Percentiles rank a stretch among this genome's conserved stretches.
Conservation (phyloP, 2,329 filamentous ascomycete species). For the Apiospora hydei region DNA sequence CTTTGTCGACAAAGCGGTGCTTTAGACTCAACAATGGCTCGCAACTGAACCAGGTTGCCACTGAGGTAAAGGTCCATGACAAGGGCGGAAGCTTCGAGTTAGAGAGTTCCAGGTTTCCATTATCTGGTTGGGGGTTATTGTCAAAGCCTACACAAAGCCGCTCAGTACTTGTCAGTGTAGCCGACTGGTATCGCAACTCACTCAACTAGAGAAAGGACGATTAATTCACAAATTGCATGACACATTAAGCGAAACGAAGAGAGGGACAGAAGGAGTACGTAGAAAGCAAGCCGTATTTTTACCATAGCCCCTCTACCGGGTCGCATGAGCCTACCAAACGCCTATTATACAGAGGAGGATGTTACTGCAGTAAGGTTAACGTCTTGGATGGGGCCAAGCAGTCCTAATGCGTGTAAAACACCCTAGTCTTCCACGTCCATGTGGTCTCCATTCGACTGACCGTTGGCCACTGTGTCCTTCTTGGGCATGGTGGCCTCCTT, state of each 20-base stretch:
- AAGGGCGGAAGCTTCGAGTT: not conserved
- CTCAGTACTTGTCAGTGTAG: not conserved
- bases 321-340: constrained; percentile 38
- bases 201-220: not conserved
- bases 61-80: not conserved
- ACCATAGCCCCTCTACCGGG: constrained; percentile 37
- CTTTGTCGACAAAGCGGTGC: not conserved
- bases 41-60: not conserved
- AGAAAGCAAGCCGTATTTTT: constrained; percentile 40
- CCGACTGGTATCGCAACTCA: not conserved
- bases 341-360: constrained; percentile 43
- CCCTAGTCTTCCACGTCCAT: constrained; percentile 75
- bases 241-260: not conserved
- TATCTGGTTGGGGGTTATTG: not conserved
- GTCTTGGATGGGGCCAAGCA: constrained; percentile 33
- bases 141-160: not conserved
- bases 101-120: not conserved
- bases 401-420: not conserved
- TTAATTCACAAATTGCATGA: not conserved
- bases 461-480: constrained; percentile 63
- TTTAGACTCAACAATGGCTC: not conserved
- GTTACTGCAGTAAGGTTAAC: constrained; percentile 24
- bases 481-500: constrained; percentile 94
- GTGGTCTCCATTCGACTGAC: constrained; percentile 60
- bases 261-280: constrained; percentile 17